These are phyloP conservation scores for Mikania micrantha DNA, from an alignment of 129 eudicot genomes.

Conservation along the genomic window DNA sequence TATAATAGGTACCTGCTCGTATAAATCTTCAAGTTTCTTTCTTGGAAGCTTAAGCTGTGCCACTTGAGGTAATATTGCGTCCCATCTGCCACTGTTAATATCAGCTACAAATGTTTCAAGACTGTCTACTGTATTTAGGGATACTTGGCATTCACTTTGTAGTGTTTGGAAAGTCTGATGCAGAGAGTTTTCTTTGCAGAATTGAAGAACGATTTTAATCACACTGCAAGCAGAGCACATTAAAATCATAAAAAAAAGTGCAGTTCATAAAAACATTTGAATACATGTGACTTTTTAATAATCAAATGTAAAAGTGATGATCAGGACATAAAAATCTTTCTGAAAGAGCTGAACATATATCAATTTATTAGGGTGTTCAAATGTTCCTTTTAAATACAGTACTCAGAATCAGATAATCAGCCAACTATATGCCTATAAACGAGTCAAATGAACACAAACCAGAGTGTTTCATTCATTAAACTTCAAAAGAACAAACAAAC, in stretches of 20 bases:
- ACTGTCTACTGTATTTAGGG: conserved; percentile 95
- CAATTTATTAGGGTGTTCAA: neutral
- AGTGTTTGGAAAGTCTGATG: conserved; percentile 90
- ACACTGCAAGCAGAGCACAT: conserved; percentile 57
- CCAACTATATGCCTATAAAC: neutral
- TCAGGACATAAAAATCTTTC: neutral
- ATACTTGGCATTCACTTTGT: conserved; percentile 95
- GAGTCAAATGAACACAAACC: no score
- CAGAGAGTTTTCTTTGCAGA: conserved; percentile 96
- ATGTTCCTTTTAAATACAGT: neutral
- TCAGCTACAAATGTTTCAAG: conserved; percentile 96
- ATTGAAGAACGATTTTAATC: conserved; percentile 93
- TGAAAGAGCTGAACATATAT: neutral
- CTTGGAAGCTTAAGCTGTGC: conserved; percentile 96
- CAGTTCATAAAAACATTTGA: no score
- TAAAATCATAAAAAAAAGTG: neutral
- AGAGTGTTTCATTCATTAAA: no score
- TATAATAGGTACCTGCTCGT: conserved; percentile 65
- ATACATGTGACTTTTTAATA: neutral
- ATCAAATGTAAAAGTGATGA: neutral
- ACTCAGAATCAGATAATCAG: neutral
- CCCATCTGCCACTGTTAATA: conserved; percentile 97
- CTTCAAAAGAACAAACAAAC: no score
- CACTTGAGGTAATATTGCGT: conserved; percentile 90
- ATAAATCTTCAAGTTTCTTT: conserved; percentile 83